A percentile compares a stretch with the other conserved stretches of the same genome.
phyloP scores from a whole-genome alignment of 495 filamentous ascomycete genomes.

The Chaetomium fimeti region DNA sequence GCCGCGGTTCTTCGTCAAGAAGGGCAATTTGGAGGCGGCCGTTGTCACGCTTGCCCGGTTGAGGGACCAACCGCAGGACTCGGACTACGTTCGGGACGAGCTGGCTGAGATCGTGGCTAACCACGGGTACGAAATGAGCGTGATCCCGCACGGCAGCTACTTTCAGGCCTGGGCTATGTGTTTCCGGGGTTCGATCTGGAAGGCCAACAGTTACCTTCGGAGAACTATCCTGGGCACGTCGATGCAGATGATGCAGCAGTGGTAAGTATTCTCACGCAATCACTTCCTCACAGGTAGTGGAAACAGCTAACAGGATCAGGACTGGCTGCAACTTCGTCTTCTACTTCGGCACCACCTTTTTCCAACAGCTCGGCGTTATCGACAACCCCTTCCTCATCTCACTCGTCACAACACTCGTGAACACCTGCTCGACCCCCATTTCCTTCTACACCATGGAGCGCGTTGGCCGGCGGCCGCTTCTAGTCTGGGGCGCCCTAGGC shows the following conservation, averaged over 20 bases:
- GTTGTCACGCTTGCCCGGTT: conserved; percentile 60
- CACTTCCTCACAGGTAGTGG: too few relatives aligned
- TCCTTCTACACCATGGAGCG: conserved; percentile 81
- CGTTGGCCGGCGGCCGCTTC: conserved; percentile 71
- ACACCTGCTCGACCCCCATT: conserved; percentile 74
- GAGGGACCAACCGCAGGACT: conserved; percentile 63
- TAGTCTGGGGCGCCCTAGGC: conserved; percentile 71
- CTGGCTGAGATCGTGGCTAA: conserved; percentile 78
- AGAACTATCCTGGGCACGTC: conserved; percentile 70
- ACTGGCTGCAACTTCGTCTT: conserved; percentile 79
- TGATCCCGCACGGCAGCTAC: conserved; percentile 64
- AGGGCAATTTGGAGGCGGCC: conserved; percentile 62
- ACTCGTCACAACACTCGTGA: conserved; percentile 79
- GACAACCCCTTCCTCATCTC: conserved; percentile 73
- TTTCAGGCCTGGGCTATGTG: conserved; percentile 64
- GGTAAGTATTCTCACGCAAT: not conserved
- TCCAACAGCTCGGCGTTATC: conserved; percentile 69
- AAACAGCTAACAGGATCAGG: conserved; percentile 41
- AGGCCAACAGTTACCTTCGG: conserved; percentile 57
- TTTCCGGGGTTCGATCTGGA: conserved; percentile 56
- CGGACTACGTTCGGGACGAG: conserved; percentile 62
- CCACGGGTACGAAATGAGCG: conserved; percentile 68
- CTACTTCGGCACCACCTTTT: conserved; percentile 82
- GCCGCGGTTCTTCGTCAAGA: conserved; percentile 74
- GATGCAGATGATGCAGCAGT: conserved; percentile 74